phyloP scores from a whole-genome alignment of 2,329 filamentous ascomycete genomes.

The Thermothelomyces thermophilus region DNA sequence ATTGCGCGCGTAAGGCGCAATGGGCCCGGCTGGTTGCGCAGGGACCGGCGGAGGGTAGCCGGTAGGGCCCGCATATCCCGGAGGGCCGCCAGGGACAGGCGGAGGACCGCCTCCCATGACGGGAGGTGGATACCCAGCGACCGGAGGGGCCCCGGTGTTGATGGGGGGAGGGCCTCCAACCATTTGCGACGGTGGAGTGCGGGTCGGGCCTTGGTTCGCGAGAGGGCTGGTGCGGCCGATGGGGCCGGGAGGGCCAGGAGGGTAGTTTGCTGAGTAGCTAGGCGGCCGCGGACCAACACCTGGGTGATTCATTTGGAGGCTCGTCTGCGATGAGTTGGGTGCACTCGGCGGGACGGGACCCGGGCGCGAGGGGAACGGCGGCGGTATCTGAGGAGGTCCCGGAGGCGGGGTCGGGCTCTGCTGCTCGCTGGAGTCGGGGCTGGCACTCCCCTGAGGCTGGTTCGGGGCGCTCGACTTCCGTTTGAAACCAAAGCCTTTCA shows the following conservation, averaged over 20 bases:
- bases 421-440: constrained; percentile 34
- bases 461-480: constrained; percentile 63
- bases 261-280: constrained; percentile 56
- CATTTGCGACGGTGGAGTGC: constrained; percentile 55
- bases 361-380: constrained; percentile 38
- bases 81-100: constrained; percentile 38
- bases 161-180: constrained; percentile 60
- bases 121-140: constrained; percentile 53
- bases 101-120: constrained; percentile 41
- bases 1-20: constrained; percentile 37
- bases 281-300: constrained; percentile 55
- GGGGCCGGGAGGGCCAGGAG: constrained; percentile 40
- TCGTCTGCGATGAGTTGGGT: constrained; percentile 41
- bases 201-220: constrained; percentile 40
- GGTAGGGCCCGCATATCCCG: constrained; percentile 40
- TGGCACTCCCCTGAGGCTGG: constrained; percentile 30
- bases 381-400: constrained; percentile 43
- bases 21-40: constrained; percentile 26
- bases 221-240: constrained; percentile 49
- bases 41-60: constrained; percentile 43
- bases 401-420: constrained; percentile 36
- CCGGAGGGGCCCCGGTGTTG: constrained; percentile 52
- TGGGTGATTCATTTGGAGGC: constrained; percentile 57
- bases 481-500: constrained; percentile 76
- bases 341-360: constrained; percentile 40